A percentile compares a stretch with the other conserved stretches of the same genome.
Evolutionary conservation across 2,329 filamentous ascomycete genomes (phyloP).

Genomic region (Torrubiellomyces zombiae): DNA sequence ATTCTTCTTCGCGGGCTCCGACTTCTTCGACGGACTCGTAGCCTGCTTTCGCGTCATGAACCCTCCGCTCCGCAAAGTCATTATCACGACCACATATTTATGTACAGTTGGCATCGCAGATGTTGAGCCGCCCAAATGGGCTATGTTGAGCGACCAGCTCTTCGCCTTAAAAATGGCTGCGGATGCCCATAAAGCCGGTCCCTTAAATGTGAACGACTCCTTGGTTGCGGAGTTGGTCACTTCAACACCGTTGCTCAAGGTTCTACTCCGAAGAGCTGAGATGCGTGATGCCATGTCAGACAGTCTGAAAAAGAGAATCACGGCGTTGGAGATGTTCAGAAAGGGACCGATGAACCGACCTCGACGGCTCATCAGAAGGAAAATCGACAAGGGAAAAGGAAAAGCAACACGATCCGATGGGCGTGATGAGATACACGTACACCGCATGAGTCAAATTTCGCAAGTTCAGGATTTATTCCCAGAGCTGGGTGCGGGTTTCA

Average conservation of each 20-base stretch:
- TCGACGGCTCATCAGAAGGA: conserved; percentile 33
- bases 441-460: conserved; percentile 69
- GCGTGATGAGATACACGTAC: conserved; percentile 46
- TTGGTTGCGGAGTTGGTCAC: conserved; percentile 73
- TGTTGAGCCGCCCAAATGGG: conserved; percentile 49
- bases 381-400: conserved; percentile 50
- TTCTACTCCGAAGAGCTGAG: conserved; percentile 38
- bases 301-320: conserved; percentile 43
- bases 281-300: conserved; percentile 29
- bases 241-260: conserved; percentile 56
- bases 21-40: conserved; percentile 66
- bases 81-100: conserved; percentile 60
- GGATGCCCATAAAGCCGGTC: conserved; percentile 42
- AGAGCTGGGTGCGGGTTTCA: conserved; percentile 66
- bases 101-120: conserved; percentile 56
- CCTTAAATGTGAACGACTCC: conserved; percentile 44
- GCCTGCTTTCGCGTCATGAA: conserved; percentile 49
- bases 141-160: conserved; percentile 65
- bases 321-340: conserved; percentile 41
- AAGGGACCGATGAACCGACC: conserved; percentile 36
- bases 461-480: conserved; percentile 93
- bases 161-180: conserved; percentile 63
- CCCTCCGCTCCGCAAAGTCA: conserved; percentile 43
- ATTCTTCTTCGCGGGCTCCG: conserved; percentile 67
- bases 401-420: conserved; percentile 20